These are phyloP conservation scores for Psophocarpus tetragonolobus DNA, from an alignment of 306 rosid genomes.

Conservation along the genomic window DNA sequence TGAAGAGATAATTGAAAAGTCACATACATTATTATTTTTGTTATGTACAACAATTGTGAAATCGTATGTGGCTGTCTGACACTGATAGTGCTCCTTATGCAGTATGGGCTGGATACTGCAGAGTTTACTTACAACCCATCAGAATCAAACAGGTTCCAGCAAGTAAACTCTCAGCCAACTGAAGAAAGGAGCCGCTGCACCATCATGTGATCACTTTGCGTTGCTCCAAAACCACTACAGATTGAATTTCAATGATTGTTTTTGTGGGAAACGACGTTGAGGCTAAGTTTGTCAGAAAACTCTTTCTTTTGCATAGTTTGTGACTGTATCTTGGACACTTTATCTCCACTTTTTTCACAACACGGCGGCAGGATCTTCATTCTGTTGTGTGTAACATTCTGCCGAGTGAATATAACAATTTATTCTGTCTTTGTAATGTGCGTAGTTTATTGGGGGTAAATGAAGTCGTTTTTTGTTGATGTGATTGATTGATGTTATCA, in stretches of 20 bases:
- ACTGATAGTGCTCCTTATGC: conserved; percentile 30
- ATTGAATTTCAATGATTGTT: conserved; percentile 35
- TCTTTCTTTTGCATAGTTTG: conserved; percentile 38
- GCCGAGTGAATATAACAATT: conserved; percentile 19
- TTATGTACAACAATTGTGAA: neutral
- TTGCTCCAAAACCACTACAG: conserved; percentile 25
- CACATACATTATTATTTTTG: neutral
- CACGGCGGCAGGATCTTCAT: conserved; percentile 31
- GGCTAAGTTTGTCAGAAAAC: conserved; percentile 30
- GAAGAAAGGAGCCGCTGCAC: conserved; percentile 93
- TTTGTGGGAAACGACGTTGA: conserved; percentile 30
- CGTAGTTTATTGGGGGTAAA: conserved; percentile 27
- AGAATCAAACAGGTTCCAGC: conserved; percentile 79
- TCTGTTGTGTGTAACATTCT: conserved; percentile 41
- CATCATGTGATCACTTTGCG: conserved; percentile 66
- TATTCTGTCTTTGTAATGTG: conserved; percentile 15
- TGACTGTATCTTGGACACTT: conserved; percentile 39
- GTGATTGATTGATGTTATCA: too few species aligned
- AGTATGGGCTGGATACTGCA: conserved; percentile 97
- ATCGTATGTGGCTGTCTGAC: conserved; percentile 17
- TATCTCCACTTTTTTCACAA: conserved; percentile 33
- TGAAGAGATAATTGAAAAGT: neutral
- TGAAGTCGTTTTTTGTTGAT: neutral
- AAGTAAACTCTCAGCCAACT: conserved; percentile 68
- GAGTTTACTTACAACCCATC: conserved; percentile 97